Percentiles rank a stretch among this genome's conserved stretches.
Conservation (phyloP, 2,329 filamentous ascomycete species). For the Periconia digitata region DNA sequence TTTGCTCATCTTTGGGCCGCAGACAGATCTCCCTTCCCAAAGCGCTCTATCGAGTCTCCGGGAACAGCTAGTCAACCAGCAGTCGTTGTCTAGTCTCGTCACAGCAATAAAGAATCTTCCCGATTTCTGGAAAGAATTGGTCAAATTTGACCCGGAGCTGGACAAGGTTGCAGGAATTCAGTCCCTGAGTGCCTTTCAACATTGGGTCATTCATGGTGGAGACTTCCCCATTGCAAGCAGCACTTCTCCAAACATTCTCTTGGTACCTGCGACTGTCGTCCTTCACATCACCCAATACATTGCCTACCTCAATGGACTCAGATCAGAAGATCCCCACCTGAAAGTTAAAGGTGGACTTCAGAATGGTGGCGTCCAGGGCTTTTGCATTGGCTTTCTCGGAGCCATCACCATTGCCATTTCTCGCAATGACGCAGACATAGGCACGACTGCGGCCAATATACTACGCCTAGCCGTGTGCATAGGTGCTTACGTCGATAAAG, state of each 20-base stretch:
- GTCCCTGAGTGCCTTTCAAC: neutral
- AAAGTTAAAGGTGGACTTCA: neutral
- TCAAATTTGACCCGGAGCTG: neutral
- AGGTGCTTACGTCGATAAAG: slow-evolving; percentile 1
- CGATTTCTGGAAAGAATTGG: neutral
- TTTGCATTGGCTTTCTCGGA: neutral
- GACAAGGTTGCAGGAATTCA: neutral
- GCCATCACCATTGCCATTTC: neutral
- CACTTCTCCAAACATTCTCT: neutral
- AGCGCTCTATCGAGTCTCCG: neutral
- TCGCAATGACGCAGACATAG: neutral
- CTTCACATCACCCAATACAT: neutral
- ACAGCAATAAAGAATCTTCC: neutral
- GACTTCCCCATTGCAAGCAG: neutral
- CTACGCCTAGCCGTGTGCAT: slow-evolving; percentile 1
- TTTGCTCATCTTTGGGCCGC: neutral
- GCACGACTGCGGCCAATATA: neutral
- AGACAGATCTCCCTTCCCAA: neutral
- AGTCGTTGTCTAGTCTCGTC: neutral
- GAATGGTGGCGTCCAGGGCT: neutral
- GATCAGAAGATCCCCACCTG: neutral
- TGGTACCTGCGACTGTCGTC: neutral
- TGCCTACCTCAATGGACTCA: neutral
- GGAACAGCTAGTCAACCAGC: neutral
- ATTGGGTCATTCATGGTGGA: neutral